A percentile compares a stretch with the other conserved stretches of the same genome.
Evolutionary conservation across 2,329 filamentous ascomycete genomes (phyloP).

Genomic region (Colletotrichum theobromicola): DNA sequence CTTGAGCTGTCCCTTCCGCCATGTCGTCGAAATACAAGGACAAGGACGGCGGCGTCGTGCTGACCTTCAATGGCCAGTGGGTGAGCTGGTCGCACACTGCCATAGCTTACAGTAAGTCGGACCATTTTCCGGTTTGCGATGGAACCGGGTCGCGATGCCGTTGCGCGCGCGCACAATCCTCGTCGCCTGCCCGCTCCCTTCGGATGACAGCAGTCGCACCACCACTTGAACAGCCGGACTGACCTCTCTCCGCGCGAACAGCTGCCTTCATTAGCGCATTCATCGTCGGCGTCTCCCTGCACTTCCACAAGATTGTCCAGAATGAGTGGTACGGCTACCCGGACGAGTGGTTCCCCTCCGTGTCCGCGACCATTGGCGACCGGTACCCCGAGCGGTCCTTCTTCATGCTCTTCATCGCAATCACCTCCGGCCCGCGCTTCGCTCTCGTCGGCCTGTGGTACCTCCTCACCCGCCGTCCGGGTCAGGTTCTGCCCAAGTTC

Average conservation of each 20-base stretch:
- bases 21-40: constrained; percentile 66
- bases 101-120: constrained; percentile 75
- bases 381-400: constrained; percentile 95
- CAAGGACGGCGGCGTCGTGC: constrained; percentile 64
- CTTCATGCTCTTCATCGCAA: constrained; percentile 96
- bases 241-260: constrained; percentile 34
- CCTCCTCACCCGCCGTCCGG: constrained; percentile 79
- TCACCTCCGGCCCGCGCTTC: constrained; percentile 94
- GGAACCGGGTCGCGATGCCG: not conserved
- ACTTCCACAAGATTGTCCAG: constrained; percentile 96
- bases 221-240: not conserved
- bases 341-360: constrained; percentile 95
- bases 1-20: constrained; percentile 1
- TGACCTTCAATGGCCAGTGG: constrained; percentile 84
- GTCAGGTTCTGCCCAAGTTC: constrained; percentile 79
- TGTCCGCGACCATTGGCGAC: constrained; percentile 96
- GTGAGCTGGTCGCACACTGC: constrained; percentile 87
- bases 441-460: constrained; percentile 92
- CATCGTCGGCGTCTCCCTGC: constrained; percentile 78
- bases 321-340: constrained; percentile 97
- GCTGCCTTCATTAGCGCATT: constrained; percentile 88
- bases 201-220: not conserved
- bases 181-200: not conserved
- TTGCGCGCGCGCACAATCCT: not conserved
- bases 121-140: not conserved